Base-by-base conservation (phyloP, 768 basidiomycete genomes). In the Crassisporium funariophilum region DNA sequence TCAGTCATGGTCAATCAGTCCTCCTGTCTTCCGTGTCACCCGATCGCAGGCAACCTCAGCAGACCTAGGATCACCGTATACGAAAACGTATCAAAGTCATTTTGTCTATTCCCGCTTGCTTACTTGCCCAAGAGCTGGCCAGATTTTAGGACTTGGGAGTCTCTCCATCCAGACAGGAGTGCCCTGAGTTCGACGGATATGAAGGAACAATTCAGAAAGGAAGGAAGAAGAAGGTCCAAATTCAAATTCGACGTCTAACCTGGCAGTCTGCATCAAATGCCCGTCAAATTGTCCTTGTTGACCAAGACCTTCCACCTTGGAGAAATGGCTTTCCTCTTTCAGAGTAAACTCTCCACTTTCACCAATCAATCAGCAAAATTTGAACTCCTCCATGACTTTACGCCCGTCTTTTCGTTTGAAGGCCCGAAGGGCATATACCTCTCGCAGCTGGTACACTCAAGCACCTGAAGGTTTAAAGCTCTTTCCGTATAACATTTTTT, bases 1-100 rank as follows among this genome's bases (percentile, higher is more conserved):
- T 60, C 51, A 54, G 46, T 23, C 41, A 56, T 64, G 58, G 62
- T 62, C 62, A 62, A 60, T 60, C 55, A 60, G 44, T 49, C 47
- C 41, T 35, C 35, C 35, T 29, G 53, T 45, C 63, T 64, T 64
- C 63, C 44, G 11, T 64, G 63, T 59, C 63, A 62, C 23, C 36
- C n/a, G 39, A 43, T 46, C 46, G 15, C 35, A 35, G 27, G 35
- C 42, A 35, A 36, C 33, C 29, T 16, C 41, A 41, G 19, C 35
- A 36, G 16, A 24, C 21, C 21, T 31, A 29, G 23, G 16, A 44
- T 21, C 38, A 20, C 37, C 19, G n/a, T n/a, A n/a, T n/a, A n/a
- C 36, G 27, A 47, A 19, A 37, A 47, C 49, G 44, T 36, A 35
- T 56, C 41, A 15, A 10, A 33, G 51, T 53, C 50, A 53, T 21